Base-by-base conservation (phyloP, 2,329 filamentous ascomycete genomes). In the Arthroderma sp. region DNA sequence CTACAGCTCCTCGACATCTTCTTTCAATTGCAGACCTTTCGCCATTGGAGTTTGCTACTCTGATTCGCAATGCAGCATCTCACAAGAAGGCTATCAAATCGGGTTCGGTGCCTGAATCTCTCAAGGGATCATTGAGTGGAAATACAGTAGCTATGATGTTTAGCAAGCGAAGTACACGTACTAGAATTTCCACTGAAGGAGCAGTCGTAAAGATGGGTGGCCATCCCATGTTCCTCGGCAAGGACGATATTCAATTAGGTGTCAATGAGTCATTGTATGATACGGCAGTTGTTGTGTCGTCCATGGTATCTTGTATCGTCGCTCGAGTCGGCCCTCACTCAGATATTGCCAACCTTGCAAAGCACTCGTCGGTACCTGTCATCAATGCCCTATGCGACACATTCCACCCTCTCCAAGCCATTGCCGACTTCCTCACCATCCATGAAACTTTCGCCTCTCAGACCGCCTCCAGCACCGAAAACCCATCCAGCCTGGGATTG, bases 121-220 rank as follows among this genome's bases (percentile, higher is more conserved):
- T 93, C 44, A 68, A 73, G 44, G 72, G 73, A 36, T 70, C 76
- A 7, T 68, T 98, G 50, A 66, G 75, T 1, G 84, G 86, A 43
- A 79, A 86, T 64, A 88, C 87, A 0, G 77, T 98, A 30, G 89
- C 91, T 53, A 83, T 98, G 80, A 86, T 93, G 73, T 98, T 98
- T 72, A 93, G 76, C 73, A 98, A 98, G 70, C 80, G 88, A 54
- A 93, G 84, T 56, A 98, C 91, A 8, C 78, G 91, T 48, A 98
- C 91, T 8, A 80, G 91, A 50, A 82, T 98, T 30, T 94, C 87
- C 1, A 95, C 88, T 1, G 91, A 98, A 70, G 83, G 83, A 5
- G 91, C 91, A 8, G 80, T 95, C 33, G 77, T 82, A n/a, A 71
- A 85, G 48, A 75, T 98, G 71, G 87, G 88, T 33, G 91, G 89